Evolutionary conservation across 805 yeast genomes (phyloP).

Genomic region (Aciculoconidium aculeatum): DNA sequence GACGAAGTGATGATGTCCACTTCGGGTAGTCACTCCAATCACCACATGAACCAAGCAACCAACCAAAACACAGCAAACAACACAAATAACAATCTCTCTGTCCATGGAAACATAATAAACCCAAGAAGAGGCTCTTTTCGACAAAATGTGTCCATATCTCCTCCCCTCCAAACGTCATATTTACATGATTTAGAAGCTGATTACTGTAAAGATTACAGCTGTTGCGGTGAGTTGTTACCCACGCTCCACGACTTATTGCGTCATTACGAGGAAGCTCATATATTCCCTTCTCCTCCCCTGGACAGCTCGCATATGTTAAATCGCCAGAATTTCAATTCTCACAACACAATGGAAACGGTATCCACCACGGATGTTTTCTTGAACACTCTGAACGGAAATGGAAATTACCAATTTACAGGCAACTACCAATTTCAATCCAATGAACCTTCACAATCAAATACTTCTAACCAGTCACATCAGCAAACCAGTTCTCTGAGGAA

Average conservation of each 20-base stretch:
- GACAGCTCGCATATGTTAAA: slow-evolving; percentile 27
- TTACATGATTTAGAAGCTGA: slow-evolving; percentile 91
- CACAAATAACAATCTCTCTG: slow-evolving; percentile 8
- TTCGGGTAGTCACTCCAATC: slow-evolving; percentile 10
- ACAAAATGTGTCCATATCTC: slow-evolving; percentile 41
- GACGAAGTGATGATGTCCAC: slow-evolving; percentile 75
- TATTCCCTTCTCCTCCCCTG: slow-evolving; percentile 48
- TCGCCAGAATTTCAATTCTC: slow-evolving; percentile 34
- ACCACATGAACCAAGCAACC: slow-evolving; percentile 4
- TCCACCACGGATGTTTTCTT: slow-evolving; percentile 90
- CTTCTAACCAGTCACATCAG: slow-evolving; percentile 5
- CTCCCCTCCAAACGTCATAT: slow-evolving; percentile 70
- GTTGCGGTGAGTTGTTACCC: slow-evolving; percentile 91
- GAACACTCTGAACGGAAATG: slow-evolving; percentile 30
- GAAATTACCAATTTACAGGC: slow-evolving; percentile 8
- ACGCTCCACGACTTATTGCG: slow-evolving; percentile 88
- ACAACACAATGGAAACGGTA: slow-evolving; percentile 76
- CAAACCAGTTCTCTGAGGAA: no score
- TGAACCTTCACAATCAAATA: slow-evolving; percentile 11
- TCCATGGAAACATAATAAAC: slow-evolving; percentile 21
- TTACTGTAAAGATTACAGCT: slow-evolving; percentile 92
- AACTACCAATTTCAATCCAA: slow-evolving; percentile 10
- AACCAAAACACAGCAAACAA: slow-evolving; percentile 12
- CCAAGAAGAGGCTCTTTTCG: slow-evolving; percentile 37
- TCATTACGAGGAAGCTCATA: slow-evolving; percentile 96